Evolutionary conservation across 148 eudicot species (phyloP).

Genomic region (Rhododendron kiyosumense): DNA sequence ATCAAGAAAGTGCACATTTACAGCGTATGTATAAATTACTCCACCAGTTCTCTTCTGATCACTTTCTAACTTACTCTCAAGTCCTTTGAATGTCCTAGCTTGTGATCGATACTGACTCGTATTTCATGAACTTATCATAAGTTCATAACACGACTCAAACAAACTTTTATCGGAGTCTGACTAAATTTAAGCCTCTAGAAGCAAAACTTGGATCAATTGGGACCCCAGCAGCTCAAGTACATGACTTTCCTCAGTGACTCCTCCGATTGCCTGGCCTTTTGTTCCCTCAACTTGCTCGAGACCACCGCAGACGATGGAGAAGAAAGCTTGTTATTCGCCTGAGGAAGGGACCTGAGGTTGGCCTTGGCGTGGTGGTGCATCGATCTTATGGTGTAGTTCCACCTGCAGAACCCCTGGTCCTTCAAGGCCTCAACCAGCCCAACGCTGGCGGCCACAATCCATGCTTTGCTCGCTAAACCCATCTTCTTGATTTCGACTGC

Average conservation of each 20-base stretch:
- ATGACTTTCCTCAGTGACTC: constrained; percentile 33
- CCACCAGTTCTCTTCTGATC: too few relatives aligned
- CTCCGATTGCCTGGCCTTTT: constrained; percentile 16
- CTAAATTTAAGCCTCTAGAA: neutral
- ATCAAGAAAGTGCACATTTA: too few relatives aligned
- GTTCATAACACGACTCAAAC: too few relatives aligned
- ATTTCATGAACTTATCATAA: too few relatives aligned
- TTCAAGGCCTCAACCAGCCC: constrained; percentile 31
- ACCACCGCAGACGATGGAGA: neutral
- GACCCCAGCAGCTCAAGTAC: constrained; percentile 41
- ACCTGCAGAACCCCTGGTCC: constrained; percentile 33
- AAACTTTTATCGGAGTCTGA: neutral
- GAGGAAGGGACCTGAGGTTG: constrained; percentile 18
- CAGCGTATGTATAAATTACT: too few relatives aligned
- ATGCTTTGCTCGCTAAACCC: constrained; percentile 12
- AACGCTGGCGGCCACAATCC: constrained; percentile 27
- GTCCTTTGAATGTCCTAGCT: neutral
- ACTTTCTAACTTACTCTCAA: too few relatives aligned
- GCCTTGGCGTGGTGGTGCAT: constrained; percentile 22
- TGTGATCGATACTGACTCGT: neutral
- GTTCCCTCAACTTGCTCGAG: neutral
- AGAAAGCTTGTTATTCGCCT: constrained; percentile 7
- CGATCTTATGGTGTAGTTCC: constrained; percentile 27
- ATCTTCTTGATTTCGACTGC: neutral
- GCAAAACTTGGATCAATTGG: constrained; percentile 3